These are phyloP conservation scores for Arthrobotrys megalospora DNA, from an alignment of 2,329 filamentous ascomycete species.

Conservation along the genomic window DNA sequence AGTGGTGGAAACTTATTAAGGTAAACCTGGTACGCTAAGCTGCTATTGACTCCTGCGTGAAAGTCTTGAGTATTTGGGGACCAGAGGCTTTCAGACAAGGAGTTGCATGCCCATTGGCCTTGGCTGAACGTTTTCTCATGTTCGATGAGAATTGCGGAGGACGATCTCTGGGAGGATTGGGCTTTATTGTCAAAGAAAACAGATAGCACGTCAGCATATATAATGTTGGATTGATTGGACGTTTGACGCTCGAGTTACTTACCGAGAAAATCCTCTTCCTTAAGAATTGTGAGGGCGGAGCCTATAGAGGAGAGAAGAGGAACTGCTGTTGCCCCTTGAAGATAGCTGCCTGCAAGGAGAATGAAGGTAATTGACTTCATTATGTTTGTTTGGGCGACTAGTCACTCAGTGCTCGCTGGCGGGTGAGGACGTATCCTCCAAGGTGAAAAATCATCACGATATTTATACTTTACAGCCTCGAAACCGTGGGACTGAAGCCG, in stretches of 20 bases:
- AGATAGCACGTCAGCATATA: neutral
- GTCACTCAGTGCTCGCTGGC: neutral
- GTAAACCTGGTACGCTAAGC: constrained; percentile 66
- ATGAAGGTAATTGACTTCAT: constrained; percentile 1
- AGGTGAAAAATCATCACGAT: neutral
- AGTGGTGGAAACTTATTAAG: constrained; percentile 61
- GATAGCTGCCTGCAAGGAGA: neutral
- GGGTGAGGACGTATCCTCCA: neutral
- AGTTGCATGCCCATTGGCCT: neutral
- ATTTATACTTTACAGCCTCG: neutral
- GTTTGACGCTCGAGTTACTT: neutral
- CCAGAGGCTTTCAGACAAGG: constrained; percentile 31
- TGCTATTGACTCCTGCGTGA: constrained; percentile 63
- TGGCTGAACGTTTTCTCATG: neutral
- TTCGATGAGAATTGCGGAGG: constrained; percentile 34
- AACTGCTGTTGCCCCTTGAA: neutral
- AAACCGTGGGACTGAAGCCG: neutral
- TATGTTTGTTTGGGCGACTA: neutral
- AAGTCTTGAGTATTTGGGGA: constrained; percentile 30
- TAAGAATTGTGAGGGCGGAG: constrained; percentile 40
- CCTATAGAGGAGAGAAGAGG: constrained; percentile 22
- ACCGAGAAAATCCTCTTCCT: constrained; percentile 48
- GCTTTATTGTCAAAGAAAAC: neutral
- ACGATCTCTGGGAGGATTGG: constrained; percentile 10
- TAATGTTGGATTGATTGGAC: neutral